A percentile compares a stretch with the other conserved stretches of the same genome.
phyloP scores from a whole-genome alignment of 192 early-diverging fungal species.

The Ambispora gerdemannii region DNA sequence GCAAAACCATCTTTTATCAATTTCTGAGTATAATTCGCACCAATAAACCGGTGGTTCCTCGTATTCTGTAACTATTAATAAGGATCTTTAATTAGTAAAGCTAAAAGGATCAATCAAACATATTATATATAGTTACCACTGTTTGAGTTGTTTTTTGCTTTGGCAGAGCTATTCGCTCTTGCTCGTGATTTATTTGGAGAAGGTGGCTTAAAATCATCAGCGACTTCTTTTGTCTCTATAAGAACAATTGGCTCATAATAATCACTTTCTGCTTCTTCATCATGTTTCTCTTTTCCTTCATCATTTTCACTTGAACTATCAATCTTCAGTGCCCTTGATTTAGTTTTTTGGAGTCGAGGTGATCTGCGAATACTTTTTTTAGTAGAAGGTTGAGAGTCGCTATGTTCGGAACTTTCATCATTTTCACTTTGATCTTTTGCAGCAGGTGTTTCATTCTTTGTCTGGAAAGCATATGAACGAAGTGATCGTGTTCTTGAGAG shows the following conservation, averaged over 20 bases:
- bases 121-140: not conserved
- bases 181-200: not conserved
- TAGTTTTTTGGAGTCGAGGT: conserved; percentile 10
- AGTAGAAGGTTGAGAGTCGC: conserved; percentile 10
- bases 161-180: not conserved
- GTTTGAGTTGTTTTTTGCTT: not conserved
- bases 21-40: conserved; percentile 59
- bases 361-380: conserved; percentile 2
- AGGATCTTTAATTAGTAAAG: not conserved
- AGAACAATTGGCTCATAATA: not conserved
- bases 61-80: not conserved
- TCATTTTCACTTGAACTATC: not conserved
- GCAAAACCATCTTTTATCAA: conserved; percentile 57
- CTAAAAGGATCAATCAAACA: not conserved
- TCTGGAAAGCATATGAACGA: not conserved
- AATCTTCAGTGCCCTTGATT: not conserved
- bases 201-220: not conserved
- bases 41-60: conserved; percentile 55
- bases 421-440: conserved; percentile 28
- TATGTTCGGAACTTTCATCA: conserved; percentile 29
- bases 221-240: too few species aligned
- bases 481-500: not conserved
- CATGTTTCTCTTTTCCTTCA: not conserved
- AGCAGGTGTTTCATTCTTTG: not conserved
- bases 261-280: not conserved